Evolutionary conservation across 257 asterid species (phyloP).

Genomic region (Misopates orontium): DNA sequence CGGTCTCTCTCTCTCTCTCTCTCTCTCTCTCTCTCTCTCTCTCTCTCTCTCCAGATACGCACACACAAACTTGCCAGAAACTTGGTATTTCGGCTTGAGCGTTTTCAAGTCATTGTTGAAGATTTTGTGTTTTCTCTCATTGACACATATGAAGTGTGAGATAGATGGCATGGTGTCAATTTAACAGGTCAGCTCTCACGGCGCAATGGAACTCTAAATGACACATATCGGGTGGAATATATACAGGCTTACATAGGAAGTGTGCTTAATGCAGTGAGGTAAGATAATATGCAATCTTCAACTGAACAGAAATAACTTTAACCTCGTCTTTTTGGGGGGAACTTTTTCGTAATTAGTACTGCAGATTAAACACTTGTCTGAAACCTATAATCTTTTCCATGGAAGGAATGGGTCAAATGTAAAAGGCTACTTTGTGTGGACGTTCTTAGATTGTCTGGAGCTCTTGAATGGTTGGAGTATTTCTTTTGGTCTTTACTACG

Average conservation of each 20-base stretch:
- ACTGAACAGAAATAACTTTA: too few relatives aligned
- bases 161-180: constrained; percentile 14
- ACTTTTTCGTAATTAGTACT: too few relatives aligned
- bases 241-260: constrained; percentile 47
- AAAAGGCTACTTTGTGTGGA: constrained; percentile 55
- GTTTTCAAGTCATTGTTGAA: neutral
- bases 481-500: constrained; percentile 51
- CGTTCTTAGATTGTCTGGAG: constrained; percentile 61
- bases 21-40: neutral
- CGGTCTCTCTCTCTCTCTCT: constrained; percentile 27
- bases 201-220: constrained; percentile 47
- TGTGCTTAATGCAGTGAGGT: constrained; percentile 58
- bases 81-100: neutral
- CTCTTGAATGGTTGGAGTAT: constrained; percentile 37
- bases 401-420: constrained; percentile 55
- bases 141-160: neutral
- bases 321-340: too few relatives aligned
- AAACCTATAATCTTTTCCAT: neutral
- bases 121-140: neutral
- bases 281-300: neutral
- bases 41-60: neutral
- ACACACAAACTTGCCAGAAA: neutral
- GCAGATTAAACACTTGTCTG: too few relatives aligned
- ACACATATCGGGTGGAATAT: constrained; percentile 45
- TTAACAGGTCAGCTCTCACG: constrained; percentile 36